Evolutionary conservation across 2,329 filamentous ascomycete species (phyloP), one percentile per base, ranked within the genome.

Genomic region (Aspergillus sergii): DNA sequence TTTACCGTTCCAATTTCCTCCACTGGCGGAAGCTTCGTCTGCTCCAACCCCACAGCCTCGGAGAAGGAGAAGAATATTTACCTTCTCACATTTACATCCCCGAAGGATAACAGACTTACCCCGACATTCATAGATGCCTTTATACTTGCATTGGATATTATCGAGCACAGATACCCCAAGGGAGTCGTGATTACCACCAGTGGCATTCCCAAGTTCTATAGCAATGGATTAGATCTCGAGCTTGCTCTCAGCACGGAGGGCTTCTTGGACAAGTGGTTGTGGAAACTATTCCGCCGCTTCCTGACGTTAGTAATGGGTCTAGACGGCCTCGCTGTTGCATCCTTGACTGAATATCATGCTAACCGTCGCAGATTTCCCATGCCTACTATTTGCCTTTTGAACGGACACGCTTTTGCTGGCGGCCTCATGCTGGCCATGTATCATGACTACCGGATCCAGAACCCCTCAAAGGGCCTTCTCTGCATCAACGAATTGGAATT

Each of bases 401-500:
- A 92, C 70, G 92, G 92, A 26, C 92, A 96, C 76, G 88, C 89
- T 60, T 95, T 93, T 75, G 92, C 92, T 7, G 92, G 87, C 53
- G 92, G 91, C n/a, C 82, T 94, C 64, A 94, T 95, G 89, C 81
- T 91, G 11, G 87, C 91, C 63, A 91, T 93, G 86, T 88, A 91
- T 78, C 91, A 94, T 78, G 91, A 94, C 79, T 95, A 95, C 80
- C 87, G 92, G 32, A 83, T 95, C 68, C 91, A 92, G 81, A 90
- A 90, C 72, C 85, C 89, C 0, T 73, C 83, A 1, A 83, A 85
- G 23, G 92, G 92, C n/a, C 94, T 88, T 78, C 76, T 91, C 45
- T 94, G 92, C 78, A 80, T 95, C 68, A 94, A 94, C 77, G 92
- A 95, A 80, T 83, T 95, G 16, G 88, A 93, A 68, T 90, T 95